Percentiles rank a stretch among this genome's conserved stretches.
Evolutionary conservation across 306 rosid genomes (phyloP).

Genomic region (Vigna mungo): DNA sequence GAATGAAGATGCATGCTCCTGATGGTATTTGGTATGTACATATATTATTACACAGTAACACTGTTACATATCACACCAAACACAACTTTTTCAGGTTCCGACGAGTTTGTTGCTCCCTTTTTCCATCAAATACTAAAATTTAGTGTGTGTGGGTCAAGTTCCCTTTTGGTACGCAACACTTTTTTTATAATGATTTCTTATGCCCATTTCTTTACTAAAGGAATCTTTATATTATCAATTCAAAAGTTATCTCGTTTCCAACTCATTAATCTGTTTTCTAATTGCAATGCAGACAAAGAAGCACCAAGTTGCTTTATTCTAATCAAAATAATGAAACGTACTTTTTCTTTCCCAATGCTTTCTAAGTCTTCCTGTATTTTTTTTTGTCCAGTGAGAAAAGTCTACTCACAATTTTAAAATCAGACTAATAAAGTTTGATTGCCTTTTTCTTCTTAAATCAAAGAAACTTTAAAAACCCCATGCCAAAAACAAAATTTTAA

Average conservation of each 20-base stretch:
- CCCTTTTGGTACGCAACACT: conserved; percentile 49
- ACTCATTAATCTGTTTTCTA: conserved; percentile 50
- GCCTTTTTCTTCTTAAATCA: no score
- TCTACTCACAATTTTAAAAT: conserved; percentile 33
- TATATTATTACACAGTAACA: conserved; percentile 13
- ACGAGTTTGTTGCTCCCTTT: conserved; percentile 54
- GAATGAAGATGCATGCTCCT: conserved; percentile 49
- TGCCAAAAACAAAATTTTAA: no score
- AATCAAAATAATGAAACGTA: conserved; percentile 39
- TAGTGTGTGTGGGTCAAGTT: conserved; percentile 41
- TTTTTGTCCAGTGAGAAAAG: not conserved
- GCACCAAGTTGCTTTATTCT: conserved; percentile 52
- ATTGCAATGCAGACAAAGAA: conserved; percentile 54
- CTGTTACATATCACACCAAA: conserved; percentile 53
- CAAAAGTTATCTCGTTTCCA: conserved; percentile 55
- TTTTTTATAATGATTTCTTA: conserved; percentile 28
- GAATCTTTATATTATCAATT: conserved; percentile 53
- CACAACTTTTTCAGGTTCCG: conserved; percentile 58
- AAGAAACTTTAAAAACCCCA: no score
- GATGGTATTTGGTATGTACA: conserved; percentile 40
- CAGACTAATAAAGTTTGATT: not conserved
- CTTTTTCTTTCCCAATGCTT: conserved; percentile 54
- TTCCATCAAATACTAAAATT: conserved; percentile 25
- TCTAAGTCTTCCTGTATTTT: conserved; percentile 38
- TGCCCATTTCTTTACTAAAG: conserved; percentile 54